Evolutionary conservation across 2,329 filamentous ascomycete species (phyloP).

Genomic region (Raffaelea albimanens): DNA sequence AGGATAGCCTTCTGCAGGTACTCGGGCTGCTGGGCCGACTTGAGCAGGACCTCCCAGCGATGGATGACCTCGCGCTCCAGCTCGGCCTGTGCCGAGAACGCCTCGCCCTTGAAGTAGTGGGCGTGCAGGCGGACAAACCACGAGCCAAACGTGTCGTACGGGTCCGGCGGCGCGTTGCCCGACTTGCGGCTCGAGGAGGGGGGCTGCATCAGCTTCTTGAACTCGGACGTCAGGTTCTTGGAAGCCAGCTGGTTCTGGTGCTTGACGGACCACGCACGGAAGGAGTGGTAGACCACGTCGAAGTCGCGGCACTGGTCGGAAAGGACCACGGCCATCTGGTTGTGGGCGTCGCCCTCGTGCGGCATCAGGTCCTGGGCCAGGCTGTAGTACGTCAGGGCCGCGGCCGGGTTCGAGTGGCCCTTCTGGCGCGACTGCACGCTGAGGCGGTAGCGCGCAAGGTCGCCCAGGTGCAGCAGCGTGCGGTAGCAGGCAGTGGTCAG

Average conservation of each 20-base stretch:
- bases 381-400: conserved; percentile 74
- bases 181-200: conserved; percentile 11
- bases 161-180: conserved; percentile 34
- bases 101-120: conserved; percentile 67
- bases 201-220: conserved; percentile 43
- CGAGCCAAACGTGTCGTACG: conserved; percentile 55
- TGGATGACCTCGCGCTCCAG: conserved; percentile 78
- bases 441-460: conserved; percentile 74
- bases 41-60: conserved; percentile 64
- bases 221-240: conserved; percentile 70
- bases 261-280: conserved; percentile 67
- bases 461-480: conserved; percentile 77
- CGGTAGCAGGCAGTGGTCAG: conserved; percentile 70
- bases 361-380: conserved; percentile 74
- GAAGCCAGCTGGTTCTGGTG: conserved; percentile 66
- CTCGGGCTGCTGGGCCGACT: conserved; percentile 53
- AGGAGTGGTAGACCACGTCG: conserved; percentile 80
- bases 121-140: conserved; percentile 87
- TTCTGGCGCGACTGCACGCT: conserved; percentile 63
- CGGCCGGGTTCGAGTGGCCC: conserved; percentile 56
- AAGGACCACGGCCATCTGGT: conserved; percentile 83
- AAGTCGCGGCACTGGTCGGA: conserved; percentile 66
- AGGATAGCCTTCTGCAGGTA: conserved; percentile 71
- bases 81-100: conserved; percentile 67
- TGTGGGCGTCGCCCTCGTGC: conserved; percentile 70